Percentiles rank a stretch among this genome's conserved stretches.
Conservation (phyloP, 495 filamentous ascomycete genomes). For the Aspergillus nanangensis region DNA sequence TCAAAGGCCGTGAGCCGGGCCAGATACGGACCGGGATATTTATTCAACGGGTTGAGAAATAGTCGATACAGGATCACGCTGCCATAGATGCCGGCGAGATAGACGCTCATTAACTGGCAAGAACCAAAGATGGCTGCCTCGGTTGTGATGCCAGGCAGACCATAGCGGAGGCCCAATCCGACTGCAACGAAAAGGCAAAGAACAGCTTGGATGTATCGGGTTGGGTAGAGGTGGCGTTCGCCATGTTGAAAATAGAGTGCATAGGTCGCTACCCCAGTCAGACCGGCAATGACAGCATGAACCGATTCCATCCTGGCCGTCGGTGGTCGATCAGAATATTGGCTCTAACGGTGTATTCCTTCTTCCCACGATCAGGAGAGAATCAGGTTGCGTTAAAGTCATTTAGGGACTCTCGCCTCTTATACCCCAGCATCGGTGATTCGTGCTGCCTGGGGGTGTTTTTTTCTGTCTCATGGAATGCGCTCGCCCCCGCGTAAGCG, state of each 20-base stretch:
- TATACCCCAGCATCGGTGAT: no score
- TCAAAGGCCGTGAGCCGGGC: slow-evolving; percentile 36
- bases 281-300: no score
- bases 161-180: neutral
- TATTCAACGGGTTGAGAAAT: slow-evolving; percentile 33
- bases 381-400: no score
- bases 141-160: neutral
- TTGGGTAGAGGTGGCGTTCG: slow-evolving; percentile 13
- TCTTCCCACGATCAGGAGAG: no score
- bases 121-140: neutral
- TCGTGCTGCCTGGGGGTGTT: no score
- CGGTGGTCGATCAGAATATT: no score
- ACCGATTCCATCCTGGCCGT: no score
- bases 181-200: neutral
- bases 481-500: no score
- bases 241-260: slow-evolving; percentile 10
- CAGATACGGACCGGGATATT: slow-evolving; percentile 36
- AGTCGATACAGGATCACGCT: slow-evolving; percentile 37
- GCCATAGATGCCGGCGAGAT: neutral
- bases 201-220: slow-evolving; percentile 1
- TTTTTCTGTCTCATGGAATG: no score
- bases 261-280: neutral
- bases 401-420: no score
- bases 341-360: no score
- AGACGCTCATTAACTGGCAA: neutral